phyloP scores from a whole-genome alignment of 2,329 filamentous ascomycete species.

The Aureobasidium sp. region DNA sequence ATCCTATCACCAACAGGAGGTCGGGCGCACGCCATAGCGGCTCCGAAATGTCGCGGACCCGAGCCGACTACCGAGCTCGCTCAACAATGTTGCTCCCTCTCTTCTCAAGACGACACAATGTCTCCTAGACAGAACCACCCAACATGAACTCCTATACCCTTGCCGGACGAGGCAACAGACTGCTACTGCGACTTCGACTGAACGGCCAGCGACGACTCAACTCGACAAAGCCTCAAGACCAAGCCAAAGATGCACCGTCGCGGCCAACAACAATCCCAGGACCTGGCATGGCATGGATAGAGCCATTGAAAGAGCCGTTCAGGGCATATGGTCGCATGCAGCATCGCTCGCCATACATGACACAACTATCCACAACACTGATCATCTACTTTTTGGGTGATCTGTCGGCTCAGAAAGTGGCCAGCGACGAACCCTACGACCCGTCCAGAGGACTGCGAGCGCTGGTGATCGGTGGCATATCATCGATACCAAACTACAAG shows the following conservation, averaged over 20 bases:
- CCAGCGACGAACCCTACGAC: slow-evolving; percentile 49
- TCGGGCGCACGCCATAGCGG: background rate
- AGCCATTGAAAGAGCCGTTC: slow-evolving; percentile 40
- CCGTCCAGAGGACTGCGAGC: slow-evolving; percentile 62
- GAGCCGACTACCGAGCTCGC: slow-evolving; percentile 7
- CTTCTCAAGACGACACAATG: background rate
- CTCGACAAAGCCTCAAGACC: slow-evolving; percentile 15
- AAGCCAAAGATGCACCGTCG: slow-evolving; percentile 4
- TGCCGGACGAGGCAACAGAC: slow-evolving; percentile 22
- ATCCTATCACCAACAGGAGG: background rate
- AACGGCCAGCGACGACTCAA: slow-evolving; percentile 28
- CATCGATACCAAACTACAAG: slow-evolving; percentile 70
- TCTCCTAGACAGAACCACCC: background rate
- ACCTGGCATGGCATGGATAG: slow-evolving; percentile 40
- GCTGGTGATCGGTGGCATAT: slow-evolving; percentile 64
- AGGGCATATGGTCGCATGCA: slow-evolving; percentile 63
- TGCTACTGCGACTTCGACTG: slow-evolving; percentile 26
- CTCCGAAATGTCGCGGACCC: background rate
- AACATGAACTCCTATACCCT: slow-evolving; percentile 25
- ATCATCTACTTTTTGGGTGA: slow-evolving; percentile 76
- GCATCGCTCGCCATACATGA: slow-evolving; percentile 64
- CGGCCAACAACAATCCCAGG: slow-evolving; percentile 32
- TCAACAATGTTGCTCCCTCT: background rate
- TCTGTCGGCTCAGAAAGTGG: slow-evolving; percentile 65
- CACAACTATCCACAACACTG: slow-evolving; percentile 68